Evolutionary conservation across 257 asterid genomes (phyloP).

Genomic region (Misopates orontium): DNA sequence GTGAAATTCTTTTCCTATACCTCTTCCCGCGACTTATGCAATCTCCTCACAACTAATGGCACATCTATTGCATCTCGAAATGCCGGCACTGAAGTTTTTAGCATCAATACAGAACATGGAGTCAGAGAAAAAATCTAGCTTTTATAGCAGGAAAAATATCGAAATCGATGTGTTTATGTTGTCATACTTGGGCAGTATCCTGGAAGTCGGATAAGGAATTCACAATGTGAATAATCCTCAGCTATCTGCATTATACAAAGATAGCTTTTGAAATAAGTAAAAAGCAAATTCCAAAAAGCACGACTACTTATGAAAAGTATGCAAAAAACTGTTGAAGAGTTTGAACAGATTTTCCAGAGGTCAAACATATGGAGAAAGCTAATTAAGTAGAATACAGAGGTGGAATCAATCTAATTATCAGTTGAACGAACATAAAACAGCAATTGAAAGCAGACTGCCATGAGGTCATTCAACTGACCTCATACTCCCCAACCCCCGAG

Average conservation of each 20-base stretch:
- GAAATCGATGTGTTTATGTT: conserved; percentile 11
- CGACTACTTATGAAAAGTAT: too few species aligned
- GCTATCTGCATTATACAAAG: conserved; percentile 67
- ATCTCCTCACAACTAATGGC: conserved; percentile 93
- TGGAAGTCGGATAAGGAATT: conserved; percentile 94
- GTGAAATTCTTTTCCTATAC: conserved; percentile 41
- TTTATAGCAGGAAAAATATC: conserved; percentile 1
- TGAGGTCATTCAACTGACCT: background rate
- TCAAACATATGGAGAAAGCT: too few species aligned
- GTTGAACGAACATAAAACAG: background rate
- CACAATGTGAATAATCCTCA: conserved; percentile 97
- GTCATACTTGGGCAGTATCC: conserved; percentile 97
- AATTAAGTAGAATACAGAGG: background rate
- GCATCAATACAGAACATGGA: conserved; percentile 24
- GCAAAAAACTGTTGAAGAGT: too few species aligned
- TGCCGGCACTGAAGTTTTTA: conserved; percentile 80
- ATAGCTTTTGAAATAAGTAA: conserved; percentile 7
- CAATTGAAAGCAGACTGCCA: background rate
- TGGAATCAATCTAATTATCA: background rate
- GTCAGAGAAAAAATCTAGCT: background rate
- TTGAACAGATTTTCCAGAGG: too few species aligned
- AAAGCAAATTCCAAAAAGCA: conserved; percentile 7
- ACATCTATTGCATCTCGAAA: conserved; percentile 96
- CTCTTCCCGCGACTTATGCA: conserved; percentile 82
- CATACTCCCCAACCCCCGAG: background rate